These are phyloP conservation scores for Allium sativum DNA, from an alignment of 106 monocot genomes.

Conservation along the genomic window DNA sequence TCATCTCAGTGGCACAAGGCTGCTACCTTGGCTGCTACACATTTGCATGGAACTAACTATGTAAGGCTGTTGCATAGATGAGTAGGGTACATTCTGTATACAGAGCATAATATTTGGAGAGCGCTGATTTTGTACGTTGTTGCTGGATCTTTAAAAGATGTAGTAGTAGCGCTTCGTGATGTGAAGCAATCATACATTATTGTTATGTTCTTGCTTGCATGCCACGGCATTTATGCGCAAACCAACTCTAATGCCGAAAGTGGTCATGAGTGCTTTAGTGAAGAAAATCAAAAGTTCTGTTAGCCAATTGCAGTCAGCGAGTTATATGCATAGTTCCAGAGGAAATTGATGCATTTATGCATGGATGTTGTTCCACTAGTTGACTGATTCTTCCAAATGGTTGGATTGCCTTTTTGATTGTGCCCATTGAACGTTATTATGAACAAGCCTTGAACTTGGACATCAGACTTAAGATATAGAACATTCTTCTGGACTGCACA, in stretches of 20 bases:
- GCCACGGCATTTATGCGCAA: slow-evolving; percentile 72
- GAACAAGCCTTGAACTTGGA: too few relatives aligned
- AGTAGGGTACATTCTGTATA: slow-evolving; percentile 70
- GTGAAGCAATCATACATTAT: slow-evolving; percentile 66
- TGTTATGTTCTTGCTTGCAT: slow-evolving; percentile 96
- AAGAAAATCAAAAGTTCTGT: slow-evolving; percentile 18
- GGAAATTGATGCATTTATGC: slow-evolving; percentile 87
- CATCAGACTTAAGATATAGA: too few relatives aligned
- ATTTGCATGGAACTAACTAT: slow-evolving; percentile 98
- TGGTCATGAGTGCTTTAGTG: slow-evolving; percentile 9
- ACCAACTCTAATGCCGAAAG: slow-evolving; percentile 10
- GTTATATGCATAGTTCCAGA: slow-evolving; percentile 76
- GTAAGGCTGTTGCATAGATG: slow-evolving; percentile 87
- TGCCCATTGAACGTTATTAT: too few relatives aligned
- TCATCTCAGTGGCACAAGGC: too few relatives aligned
- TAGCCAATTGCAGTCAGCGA: slow-evolving; percentile 66
- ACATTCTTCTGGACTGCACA: too few relatives aligned
- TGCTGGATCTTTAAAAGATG: slow-evolving; percentile 77
- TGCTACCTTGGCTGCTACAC: slow-evolving; percentile 92
- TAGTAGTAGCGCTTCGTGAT: slow-evolving; percentile 68
- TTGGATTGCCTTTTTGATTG: too few relatives aligned
- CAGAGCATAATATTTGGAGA: slow-evolving; percentile 96
- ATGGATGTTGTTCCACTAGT: slow-evolving; percentile 58
- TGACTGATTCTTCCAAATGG: slow-evolving; percentile 45
- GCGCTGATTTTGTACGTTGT: slow-evolving; percentile 79